phyloP scores from a whole-genome alignment of 441 rosid species.

The Syzygium syzygioides region DNA sequence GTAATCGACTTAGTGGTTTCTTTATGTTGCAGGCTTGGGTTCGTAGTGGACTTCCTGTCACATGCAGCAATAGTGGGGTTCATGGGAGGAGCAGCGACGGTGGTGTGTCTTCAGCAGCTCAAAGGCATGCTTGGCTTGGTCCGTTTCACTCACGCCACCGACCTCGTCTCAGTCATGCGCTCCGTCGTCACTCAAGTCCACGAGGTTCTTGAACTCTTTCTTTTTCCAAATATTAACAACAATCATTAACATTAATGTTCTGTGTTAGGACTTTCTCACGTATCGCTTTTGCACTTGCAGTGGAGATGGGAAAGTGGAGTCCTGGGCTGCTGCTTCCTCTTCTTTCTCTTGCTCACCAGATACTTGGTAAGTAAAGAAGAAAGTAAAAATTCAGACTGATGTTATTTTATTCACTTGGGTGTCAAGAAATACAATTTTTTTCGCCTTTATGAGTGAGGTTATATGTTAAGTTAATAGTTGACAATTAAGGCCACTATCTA shows the following conservation, averaged over 20 bases:
- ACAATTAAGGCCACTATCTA: neutral
- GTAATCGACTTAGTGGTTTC: neutral
- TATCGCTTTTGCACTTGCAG: conserved; percentile 17
- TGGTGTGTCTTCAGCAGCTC: conserved; percentile 54
- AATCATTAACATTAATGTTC: neutral
- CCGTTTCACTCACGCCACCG: conserved; percentile 52
- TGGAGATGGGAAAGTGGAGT: conserved; percentile 64
- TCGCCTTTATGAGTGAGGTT: neutral
- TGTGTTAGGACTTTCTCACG: neutral
- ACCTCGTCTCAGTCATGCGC: conserved; percentile 37
- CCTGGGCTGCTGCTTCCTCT: conserved; percentile 48
- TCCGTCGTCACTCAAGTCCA: conserved; percentile 42
- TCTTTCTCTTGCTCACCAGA: conserved; percentile 43
- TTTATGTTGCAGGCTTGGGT: conserved; percentile 33
- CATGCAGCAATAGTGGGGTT: conserved; percentile 62
- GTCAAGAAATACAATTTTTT: neutral
- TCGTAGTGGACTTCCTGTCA: conserved; percentile 55
- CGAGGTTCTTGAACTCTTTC: conserved; percentile 17
- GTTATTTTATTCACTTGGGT: neutral
- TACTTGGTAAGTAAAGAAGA: conserved; percentile 31
- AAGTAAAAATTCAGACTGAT: neutral
- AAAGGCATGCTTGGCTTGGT: conserved; percentile 48
- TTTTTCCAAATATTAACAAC: neutral
- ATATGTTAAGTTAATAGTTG: neutral
- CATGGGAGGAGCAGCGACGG: conserved; percentile 67